Evolutionary conservation across 495 filamentous ascomycete species (phyloP).

Genomic region (Talaromyces adpressus): DNA sequence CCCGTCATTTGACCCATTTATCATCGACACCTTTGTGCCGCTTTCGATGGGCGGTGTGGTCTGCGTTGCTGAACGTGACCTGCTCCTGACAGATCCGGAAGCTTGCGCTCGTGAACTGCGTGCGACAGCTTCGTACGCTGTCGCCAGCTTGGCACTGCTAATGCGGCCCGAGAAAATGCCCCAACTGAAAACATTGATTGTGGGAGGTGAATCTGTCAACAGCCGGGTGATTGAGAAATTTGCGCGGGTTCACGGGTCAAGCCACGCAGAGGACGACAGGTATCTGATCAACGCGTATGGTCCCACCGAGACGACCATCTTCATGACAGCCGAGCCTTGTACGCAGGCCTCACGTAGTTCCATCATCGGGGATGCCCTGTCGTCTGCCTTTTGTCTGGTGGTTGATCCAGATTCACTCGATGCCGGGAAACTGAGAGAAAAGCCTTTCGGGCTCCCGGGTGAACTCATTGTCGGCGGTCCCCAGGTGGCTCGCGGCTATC

Average conservation of each 20-base stretch:
- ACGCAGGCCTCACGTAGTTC: neutral
- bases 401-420: slow-evolving; percentile 1
- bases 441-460: slow-evolving; percentile 33
- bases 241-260: neutral
- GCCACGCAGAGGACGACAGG: neutral
- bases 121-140: neutral
- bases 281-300: slow-evolving; percentile 27
- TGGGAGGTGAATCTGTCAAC: slow-evolving; percentile 2
- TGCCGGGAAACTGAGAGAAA: slow-evolving; percentile 21
- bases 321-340: neutral
- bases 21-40: slow-evolving; percentile 4
- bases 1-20: neutral
- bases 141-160: neutral
- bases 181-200: neutral
- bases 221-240: neutral
- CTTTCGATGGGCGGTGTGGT: neutral
- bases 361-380: neutral
- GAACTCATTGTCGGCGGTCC: slow-evolving; percentile 39
- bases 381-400: neutral
- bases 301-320: slow-evolving; percentile 22
- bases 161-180: neutral
- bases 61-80: neutral
- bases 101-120: neutral
- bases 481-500: slow-evolving; percentile 32
- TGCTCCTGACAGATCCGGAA: neutral